Evolutionary conservation across 257 asterid genomes (phyloP), one percentile per base, ranked within the genome.

Genomic region (Gentiana macrophylla): DNA sequence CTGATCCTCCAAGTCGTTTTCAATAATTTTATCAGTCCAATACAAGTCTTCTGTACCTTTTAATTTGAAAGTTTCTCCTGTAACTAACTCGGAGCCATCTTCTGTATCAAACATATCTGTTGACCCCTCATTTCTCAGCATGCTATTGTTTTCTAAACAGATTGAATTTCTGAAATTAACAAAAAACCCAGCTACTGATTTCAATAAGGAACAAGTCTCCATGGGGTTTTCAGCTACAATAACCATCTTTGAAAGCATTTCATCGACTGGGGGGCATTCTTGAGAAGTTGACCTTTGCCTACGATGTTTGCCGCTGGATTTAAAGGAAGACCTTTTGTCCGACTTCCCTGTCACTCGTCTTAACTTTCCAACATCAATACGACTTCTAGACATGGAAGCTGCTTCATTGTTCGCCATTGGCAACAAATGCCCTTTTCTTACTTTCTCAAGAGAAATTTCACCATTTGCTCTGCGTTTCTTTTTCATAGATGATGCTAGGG

Each of bases 21-120:
- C 72, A 41, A 80, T 80, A 44, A 73, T 67, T 70, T 80, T 74
- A 63, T 81, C 90, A 1, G 86, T 79, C 94, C 94, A 86, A 70
- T 77, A 81, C 0, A 83, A 70, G 73, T 81, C 90, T 51, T 79
- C 67, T 3, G 58, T 60, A 59, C 86, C 86, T 55, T 59, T 71
- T 61, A 41, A 12, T 49, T 52, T 79, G 64, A 48, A 41, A 24
- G 63, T 52, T 63, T 67, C 73, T 44, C 59, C 41, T 59, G 64
- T 56, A 34, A 55, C 77, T 53, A 47, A 35, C 57, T 59, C 35
- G 63, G 59, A 49, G 48, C 65, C 53, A 4, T 64, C 66, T 36
- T 68, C 62, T 9, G 55, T 60, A 48, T 34, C 11, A 13, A 49
- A 53, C 62, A 62, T 63, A 35, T 55, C 78, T 8, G 50, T n/a